Conservation (phyloP, 345 rosid species). For the Crucihimalaya himalaica region DNA sequence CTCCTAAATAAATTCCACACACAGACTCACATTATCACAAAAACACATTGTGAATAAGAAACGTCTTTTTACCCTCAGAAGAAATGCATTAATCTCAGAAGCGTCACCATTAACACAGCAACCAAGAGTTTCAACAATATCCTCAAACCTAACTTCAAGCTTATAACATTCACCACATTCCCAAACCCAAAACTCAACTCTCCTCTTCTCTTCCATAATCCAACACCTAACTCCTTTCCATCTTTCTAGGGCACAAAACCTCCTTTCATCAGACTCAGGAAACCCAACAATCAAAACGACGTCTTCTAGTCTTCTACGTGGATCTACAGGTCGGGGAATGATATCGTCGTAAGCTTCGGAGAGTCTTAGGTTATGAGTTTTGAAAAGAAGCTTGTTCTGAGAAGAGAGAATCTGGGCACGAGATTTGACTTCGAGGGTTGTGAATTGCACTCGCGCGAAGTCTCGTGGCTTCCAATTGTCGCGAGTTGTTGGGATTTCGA, state of each 20-base stretch:
- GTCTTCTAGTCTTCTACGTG: slow-evolving; percentile 45
- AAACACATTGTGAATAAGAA: neutral
- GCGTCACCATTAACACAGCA: slow-evolving; percentile 47
- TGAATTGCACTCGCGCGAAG: slow-evolving; percentile 77
- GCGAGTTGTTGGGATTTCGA: slow-evolving; percentile 67
- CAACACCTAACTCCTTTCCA: slow-evolving; percentile 81
- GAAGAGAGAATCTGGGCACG: slow-evolving; percentile 50
- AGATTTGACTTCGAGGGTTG: slow-evolving; percentile 54
- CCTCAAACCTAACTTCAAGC: slow-evolving; percentile 72
- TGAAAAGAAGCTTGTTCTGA: slow-evolving; percentile 52
- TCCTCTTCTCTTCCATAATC: slow-evolving; percentile 73
- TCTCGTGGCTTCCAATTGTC: slow-evolving; percentile 82
- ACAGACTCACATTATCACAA: neutral
- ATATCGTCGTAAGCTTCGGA: slow-evolving; percentile 68
- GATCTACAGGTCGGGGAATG: slow-evolving; percentile 59
- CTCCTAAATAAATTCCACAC: neutral
- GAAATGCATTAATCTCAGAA: slow-evolving; percentile 49
- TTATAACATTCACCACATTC: slow-evolving; percentile 54
- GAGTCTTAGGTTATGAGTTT: slow-evolving; percentile 52
- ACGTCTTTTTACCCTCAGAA: slow-evolving; percentile 56
- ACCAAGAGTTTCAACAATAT: slow-evolving; percentile 62
- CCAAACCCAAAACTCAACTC: slow-evolving; percentile 73
- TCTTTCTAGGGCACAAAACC: slow-evolving; percentile 55
- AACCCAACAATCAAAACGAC: slow-evolving; percentile 64
- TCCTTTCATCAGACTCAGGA: slow-evolving; percentile 36